phyloP scores from a whole-genome alignment of 1,284 basidiomycete species.

The Stygiomarasmius scandens region DNA sequence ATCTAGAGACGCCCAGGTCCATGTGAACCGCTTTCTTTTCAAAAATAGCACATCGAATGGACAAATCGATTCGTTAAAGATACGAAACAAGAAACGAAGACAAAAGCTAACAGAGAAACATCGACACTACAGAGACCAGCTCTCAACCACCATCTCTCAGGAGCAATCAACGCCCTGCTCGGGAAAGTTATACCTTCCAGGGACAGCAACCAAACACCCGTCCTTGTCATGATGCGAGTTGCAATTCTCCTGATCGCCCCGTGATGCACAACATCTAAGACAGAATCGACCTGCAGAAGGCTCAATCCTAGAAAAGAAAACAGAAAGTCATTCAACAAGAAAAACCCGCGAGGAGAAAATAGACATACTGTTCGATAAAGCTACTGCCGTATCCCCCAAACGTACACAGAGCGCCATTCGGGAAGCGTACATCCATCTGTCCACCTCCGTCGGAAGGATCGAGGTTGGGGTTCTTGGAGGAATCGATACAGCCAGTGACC shows the following conservation, averaged over 20 bases:
- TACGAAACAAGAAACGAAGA: no score
- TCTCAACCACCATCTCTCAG: no score
- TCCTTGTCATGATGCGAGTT: slow-evolving; percentile 52
- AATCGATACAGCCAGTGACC: no score
- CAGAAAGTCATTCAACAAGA: background rate
- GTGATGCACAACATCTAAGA: slow-evolving; percentile 45
- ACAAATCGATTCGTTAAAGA: no score
- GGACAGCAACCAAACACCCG: slow-evolving; percentile 46
- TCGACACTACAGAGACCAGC: no score
- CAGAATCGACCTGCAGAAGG: slow-evolving; percentile 50
- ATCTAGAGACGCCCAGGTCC: no score
- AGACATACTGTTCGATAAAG: slow-evolving; percentile 51
- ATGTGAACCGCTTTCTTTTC: no score
- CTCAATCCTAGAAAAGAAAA: slow-evolving; percentile 40
- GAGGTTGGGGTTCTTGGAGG: background rate
- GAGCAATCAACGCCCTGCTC: no score
- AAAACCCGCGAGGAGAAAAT: background rate
- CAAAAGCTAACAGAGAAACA: no score
- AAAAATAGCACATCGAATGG: no score
- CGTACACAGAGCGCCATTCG: slow-evolving; percentile 53
- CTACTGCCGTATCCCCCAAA: slow-evolving; percentile 54
- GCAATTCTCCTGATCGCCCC: slow-evolving; percentile 49
- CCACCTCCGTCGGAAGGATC: slow-evolving; percentile 44
- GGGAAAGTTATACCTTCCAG: slow-evolving; percentile 38
- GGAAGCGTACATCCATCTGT: slow-evolving; percentile 53